Conservation (phyloP, 2,329 filamentous ascomycete species). For the Colletotrichum sp. region DNA sequence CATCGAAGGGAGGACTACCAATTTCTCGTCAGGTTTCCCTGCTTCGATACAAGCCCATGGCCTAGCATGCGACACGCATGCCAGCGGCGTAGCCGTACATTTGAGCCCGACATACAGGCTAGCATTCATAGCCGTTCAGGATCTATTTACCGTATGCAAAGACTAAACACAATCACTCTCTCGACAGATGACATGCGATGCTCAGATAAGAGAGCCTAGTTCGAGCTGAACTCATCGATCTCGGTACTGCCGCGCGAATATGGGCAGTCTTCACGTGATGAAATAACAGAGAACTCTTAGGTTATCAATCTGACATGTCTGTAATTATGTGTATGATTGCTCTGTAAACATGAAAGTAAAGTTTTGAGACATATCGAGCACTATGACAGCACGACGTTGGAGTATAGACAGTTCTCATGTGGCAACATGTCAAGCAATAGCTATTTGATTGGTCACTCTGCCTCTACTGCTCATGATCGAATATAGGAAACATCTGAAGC, state of each 20-base stretch:
- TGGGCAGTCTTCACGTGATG: rapidly evolving
- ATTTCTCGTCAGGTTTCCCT: not conserved
- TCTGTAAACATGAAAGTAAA: not conserved
- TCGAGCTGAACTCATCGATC: not conserved
- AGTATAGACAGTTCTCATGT: rapidly evolving
- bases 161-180: no score
- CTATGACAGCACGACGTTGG: not conserved
- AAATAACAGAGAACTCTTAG: not conserved
- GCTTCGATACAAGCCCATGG: not conserved
- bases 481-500: not conserved
- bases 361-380: not conserved
- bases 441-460: not conserved
- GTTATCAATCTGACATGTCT: rapidly evolving
- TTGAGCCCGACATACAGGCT: not conserved
- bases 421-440: not conserved
- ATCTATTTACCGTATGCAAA: no score
- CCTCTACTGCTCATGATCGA: not conserved
- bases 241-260: not conserved
- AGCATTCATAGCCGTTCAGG: not conserved
- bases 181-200: not conserved
- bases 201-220: not conserved
- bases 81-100: not conserved
- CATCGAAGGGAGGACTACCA: not conserved
- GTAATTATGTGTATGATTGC: rapidly evolving
- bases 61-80: not conserved